phyloP scores from a whole-genome alignment of 129 eudicot species.

The Calendula officinalis region DNA sequence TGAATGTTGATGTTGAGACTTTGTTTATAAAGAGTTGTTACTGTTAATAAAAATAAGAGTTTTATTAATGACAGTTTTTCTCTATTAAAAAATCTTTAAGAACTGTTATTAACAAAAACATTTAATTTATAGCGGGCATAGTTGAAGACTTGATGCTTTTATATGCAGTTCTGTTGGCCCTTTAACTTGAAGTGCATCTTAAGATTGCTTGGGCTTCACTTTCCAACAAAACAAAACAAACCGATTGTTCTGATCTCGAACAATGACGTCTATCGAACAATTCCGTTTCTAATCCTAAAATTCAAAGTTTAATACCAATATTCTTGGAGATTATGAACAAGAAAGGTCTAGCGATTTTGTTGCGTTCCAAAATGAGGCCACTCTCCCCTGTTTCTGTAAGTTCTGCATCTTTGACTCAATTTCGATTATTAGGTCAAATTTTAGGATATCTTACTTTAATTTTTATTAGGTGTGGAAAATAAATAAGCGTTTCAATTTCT shows the following conservation, averaged over 20 bases:
- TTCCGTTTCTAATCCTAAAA: background rate
- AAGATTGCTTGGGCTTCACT: background rate
- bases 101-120: no score
- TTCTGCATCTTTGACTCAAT: background rate
- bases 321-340: conserved; percentile 49
- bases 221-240: background rate
- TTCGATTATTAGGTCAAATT: background rate
- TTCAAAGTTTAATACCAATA: background rate
- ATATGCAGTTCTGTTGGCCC: no score
- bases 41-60: no score
- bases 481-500: background rate
- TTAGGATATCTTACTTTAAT: background rate
- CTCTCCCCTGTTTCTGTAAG: conserved; percentile 60
- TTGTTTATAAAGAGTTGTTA: no score
- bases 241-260: conserved; percentile 2
- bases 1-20: no score
- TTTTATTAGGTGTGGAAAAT: background rate
- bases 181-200: background rate
- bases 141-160: no score
- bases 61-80: no score
- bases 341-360: conserved; percentile 72
- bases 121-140: no score
- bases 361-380: conserved; percentile 89
- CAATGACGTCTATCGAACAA: background rate
- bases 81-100: no score